Conservation (phyloP, 495 filamentous ascomycete species). For the Glarea lozoyensis region DNA sequence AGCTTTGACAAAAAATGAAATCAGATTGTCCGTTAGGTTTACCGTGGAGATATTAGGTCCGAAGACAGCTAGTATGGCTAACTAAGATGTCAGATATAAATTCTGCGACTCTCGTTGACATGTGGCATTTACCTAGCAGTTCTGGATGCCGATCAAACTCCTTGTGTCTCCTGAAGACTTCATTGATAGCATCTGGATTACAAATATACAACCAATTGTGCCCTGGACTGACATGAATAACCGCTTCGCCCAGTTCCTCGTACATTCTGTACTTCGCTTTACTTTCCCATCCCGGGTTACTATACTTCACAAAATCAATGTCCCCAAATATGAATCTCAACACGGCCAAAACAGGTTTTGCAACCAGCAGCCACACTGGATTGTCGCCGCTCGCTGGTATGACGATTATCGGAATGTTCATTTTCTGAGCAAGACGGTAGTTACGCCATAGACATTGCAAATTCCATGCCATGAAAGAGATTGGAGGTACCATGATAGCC, state of each 20-base stretch:
- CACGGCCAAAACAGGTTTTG: background rate
- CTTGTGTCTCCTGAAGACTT: slow-evolving; percentile 26
- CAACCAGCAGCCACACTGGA: background rate
- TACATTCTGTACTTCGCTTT: slow-evolving; percentile 29
- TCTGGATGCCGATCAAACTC: slow-evolving; percentile 33
- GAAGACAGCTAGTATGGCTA: slow-evolving; percentile 33
- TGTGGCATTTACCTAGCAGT: background rate
- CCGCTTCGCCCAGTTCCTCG: slow-evolving; percentile 31
- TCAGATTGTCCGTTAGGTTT: slow-evolving; percentile 7
- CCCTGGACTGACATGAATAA: slow-evolving; percentile 33
- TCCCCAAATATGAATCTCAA: background rate
- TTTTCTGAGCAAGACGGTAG: background rate
- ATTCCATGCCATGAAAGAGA: background rate
- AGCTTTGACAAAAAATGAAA: slow-evolving; percentile 12
- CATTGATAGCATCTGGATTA: slow-evolving; percentile 29
- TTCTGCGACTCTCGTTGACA: slow-evolving; percentile 1
- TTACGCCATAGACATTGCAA: background rate
- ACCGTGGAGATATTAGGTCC: slow-evolving; percentile 36
- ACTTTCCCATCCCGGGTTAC: background rate
- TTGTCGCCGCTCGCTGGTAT: background rate
- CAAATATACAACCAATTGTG: slow-evolving; percentile 31
- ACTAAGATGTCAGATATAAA: slow-evolving; percentile 18
- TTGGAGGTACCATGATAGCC: background rate
- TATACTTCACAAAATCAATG: background rate
- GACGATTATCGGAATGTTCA: background rate